A percentile compares a stretch with the other conserved stretches of the same genome.
These are phyloP conservation scores for Penicillium sclerotiorum DNA, from an alignment of 2,329 filamentous ascomycete species.

Conservation along the genomic window DNA sequence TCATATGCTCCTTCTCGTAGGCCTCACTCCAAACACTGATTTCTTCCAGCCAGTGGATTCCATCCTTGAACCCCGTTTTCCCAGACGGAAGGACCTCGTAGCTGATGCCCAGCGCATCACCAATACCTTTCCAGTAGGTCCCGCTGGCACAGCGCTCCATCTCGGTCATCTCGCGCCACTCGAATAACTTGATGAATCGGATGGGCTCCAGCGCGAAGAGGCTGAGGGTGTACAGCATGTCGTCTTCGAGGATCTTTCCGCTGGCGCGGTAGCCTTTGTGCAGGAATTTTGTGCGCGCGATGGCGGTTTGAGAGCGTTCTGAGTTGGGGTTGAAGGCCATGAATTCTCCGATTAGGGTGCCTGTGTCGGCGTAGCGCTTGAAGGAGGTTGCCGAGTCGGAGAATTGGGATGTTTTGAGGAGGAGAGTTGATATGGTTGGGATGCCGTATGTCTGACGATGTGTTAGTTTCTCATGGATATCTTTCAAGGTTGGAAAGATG, in stretches of 20 bases:
- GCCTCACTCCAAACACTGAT: constrained; percentile 51
- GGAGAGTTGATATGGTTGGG: constrained; percentile 55
- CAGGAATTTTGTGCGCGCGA: constrained; percentile 66
- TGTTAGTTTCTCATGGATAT: constrained; percentile 1
- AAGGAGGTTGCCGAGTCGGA: constrained; percentile 47
- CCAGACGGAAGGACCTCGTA: constrained; percentile 47
- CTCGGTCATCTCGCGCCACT: constrained; percentile 69
- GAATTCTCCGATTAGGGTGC: constrained; percentile 53
- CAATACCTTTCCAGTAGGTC: constrained; percentile 71
- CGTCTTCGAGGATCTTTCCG: constrained; percentile 62
- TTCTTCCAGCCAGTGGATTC: constrained; percentile 56
- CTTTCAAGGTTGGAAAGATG: not conserved
- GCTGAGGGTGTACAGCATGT: constrained; percentile 66
- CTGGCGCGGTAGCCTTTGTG: constrained; percentile 59
- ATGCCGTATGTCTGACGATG: constrained; percentile 56
- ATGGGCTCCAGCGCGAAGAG: constrained; percentile 68
- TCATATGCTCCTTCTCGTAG: constrained; percentile 65
- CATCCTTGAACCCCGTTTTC: constrained; percentile 48
- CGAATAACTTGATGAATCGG: constrained; percentile 64
- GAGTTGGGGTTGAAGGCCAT: constrained; percentile 47
- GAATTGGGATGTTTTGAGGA: constrained; percentile 55
- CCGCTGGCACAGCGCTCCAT: constrained; percentile 69
- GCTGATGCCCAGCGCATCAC: constrained; percentile 69
- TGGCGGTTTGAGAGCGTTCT: constrained; percentile 52
- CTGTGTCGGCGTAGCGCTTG: constrained; percentile 58